Base-by-base conservation (phyloP, 345 rosid genomes). In the Citrus mangshanensis region DNA sequence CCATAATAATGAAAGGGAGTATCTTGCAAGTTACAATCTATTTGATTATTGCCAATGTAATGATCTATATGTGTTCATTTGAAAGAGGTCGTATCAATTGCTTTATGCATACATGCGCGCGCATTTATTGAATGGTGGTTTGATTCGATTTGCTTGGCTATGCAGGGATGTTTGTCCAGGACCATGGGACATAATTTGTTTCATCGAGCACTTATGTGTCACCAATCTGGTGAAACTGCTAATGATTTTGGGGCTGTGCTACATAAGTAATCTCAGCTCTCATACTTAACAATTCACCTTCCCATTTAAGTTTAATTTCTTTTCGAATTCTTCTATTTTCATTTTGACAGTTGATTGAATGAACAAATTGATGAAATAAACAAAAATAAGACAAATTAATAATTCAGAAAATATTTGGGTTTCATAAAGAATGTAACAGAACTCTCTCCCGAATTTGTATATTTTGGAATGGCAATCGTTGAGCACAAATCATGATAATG, bases 201-300 rank as follows among this genome's bases (percentile, higher is more conserved):
- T 25, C 27, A 25, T 25, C 27, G 27, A 25, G 27, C 27, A 25
- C 27, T 25, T 25, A 25, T 25, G 27, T 25, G 27, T 25, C 27
- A 25, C 27, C 27, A 25, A 25, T 25, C 27, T 25, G 27, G 27
- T 25, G 27, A 25, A 25, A 25, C 27, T 25, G 27, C 27, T 25
- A 25, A 28, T 90, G 84, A 91, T 89, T 62, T 78, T 87, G 56
- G 84, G 78, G 75, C 95, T 93, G 75, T 89, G 90, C 78, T 89
- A 86, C 87, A 68, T 91, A 40, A 82, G 97, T 92, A 89, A 81
- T 38, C 19, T 46, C 40, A 60, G 19, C 54, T 38, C 19, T 54
- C 40, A 60, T 25, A 54, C 38, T 40, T 69, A 68, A 4, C 70
- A 46, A 22, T 42, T 32, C 51, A 10, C 30, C 9, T 75, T 38